Percentiles rank a stretch among this genome's conserved stretches.
Conservation (phyloP, 352 stramenopile genomes). For the Thraustochytrium striatum region DNA sequence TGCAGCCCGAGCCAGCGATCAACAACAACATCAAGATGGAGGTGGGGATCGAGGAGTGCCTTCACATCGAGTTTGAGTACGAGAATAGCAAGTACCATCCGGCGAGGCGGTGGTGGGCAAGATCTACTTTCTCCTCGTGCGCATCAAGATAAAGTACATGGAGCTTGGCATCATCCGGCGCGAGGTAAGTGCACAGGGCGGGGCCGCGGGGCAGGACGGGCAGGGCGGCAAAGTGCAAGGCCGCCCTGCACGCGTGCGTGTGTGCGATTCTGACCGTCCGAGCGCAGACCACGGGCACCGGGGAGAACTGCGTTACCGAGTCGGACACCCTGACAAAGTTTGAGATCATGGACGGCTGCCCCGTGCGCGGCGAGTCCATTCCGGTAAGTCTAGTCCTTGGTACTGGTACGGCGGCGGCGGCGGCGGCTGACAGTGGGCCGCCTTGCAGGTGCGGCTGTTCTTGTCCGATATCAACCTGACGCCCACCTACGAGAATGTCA, state of each 20-base stretch:
- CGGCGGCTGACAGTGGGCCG: no score
- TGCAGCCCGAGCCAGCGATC: constrained; percentile 62
- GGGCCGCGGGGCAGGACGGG: no score
- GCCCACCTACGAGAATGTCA: constrained; percentile 76
- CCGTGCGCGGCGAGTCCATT: constrained; percentile 91
- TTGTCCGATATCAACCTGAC: constrained; percentile 68
- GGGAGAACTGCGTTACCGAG: constrained; percentile 78
- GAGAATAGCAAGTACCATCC: constrained; percentile 92
- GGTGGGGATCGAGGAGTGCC: constrained; percentile 97
- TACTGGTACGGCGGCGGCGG: no score
- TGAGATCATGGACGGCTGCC: constrained; percentile 98
- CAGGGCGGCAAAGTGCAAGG: no score
- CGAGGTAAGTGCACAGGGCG: no score
- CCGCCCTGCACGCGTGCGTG: no score
- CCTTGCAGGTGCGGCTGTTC: constrained; percentile 93
- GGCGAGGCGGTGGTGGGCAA: constrained; percentile 90
- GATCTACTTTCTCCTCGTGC: constrained; percentile 95
- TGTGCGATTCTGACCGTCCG: no score
- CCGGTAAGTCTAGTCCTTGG: no score
- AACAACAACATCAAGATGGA: constrained; percentile 95
- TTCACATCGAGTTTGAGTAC: constrained; percentile 99
- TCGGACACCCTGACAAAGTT: constrained; percentile 95
- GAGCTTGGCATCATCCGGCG: constrained; percentile 93
- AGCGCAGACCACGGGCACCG: constrained; percentile 72
- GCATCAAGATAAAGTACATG: constrained; percentile 99